Conservation (phyloP, 192 early-diverging fungal species). For the Coemansia furcata region DNA sequence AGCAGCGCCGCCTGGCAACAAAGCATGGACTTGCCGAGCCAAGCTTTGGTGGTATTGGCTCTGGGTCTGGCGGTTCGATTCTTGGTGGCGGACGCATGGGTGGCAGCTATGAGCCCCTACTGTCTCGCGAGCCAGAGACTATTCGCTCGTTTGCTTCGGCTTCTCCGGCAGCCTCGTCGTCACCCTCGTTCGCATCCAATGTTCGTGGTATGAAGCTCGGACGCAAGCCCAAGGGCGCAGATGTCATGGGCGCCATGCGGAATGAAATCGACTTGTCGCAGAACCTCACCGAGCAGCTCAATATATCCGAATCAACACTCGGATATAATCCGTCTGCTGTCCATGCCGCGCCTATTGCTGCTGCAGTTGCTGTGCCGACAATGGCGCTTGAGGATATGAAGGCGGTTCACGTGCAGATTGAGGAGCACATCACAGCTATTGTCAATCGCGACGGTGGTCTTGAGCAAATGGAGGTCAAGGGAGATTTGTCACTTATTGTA, state of each 20-base stretch:
- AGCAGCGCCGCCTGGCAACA: slow-evolving; percentile 79
- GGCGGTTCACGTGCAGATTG: slow-evolving; percentile 83
- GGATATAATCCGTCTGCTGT: neutral
- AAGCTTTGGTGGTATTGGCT: slow-evolving; percentile 56
- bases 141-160: slow-evolving; percentile 29
- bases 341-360: slow-evolving; percentile 6
- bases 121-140: slow-evolving; percentile 40
- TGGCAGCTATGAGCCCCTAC: slow-evolving; percentile 42
- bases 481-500: slow-evolving; percentile 80
- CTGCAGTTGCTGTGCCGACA: slow-evolving; percentile 4
- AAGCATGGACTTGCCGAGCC: slow-evolving; percentile 47
- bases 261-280: slow-evolving; percentile 76
- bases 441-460: slow-evolving; percentile 90
- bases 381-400: slow-evolving; percentile 52
- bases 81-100: slow-evolving; percentile 56
- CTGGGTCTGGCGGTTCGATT: slow-evolving; percentile 55
- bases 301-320: slow-evolving; percentile 14
- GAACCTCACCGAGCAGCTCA: slow-evolving; percentile 23
- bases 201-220: slow-evolving; percentile 95
- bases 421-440: slow-evolving; percentile 82
- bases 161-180: slow-evolving; percentile 17
- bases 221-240: slow-evolving; percentile 76
- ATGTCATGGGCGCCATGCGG: slow-evolving; percentile 79
- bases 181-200: slow-evolving; percentile 32
- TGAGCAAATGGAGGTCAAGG: slow-evolving; percentile 92